Conservation (phyloP, 768 basidiomycete genomes). For the Amanita phalloides region DNA sequence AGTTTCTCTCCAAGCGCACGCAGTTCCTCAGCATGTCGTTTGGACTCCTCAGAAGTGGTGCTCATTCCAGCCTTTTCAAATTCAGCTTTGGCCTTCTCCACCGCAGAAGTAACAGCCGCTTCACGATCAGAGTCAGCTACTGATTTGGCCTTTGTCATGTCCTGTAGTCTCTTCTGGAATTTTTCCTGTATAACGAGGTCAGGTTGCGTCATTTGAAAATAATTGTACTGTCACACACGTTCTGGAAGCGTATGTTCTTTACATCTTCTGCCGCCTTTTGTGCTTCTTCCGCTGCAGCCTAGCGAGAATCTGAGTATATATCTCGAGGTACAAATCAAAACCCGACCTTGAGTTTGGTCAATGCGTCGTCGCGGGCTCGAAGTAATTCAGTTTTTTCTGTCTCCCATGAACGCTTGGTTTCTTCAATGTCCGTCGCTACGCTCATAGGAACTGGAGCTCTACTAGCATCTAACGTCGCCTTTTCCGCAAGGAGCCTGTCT, state of each 20-base stretch:
- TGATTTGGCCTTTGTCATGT: slow-evolving; percentile 36
- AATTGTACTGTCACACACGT: slow-evolving; percentile 16
- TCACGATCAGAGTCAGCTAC: slow-evolving; percentile 33
- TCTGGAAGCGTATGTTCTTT: slow-evolving; percentile 31
- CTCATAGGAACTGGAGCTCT: slow-evolving; percentile 13
- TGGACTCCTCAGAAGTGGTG: slow-evolving; percentile 24
- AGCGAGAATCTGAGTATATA: slow-evolving; percentile 3
- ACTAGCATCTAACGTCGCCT: slow-evolving; percentile 31
- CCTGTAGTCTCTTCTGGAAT: slow-evolving; percentile 42
- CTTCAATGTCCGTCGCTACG: slow-evolving; percentile 19
- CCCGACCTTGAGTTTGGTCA: slow-evolving; percentile 45
- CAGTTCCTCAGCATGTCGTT: slow-evolving; percentile 53
- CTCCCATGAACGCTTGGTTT: slow-evolving; percentile 30
- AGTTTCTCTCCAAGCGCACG: slow-evolving; percentile 43
- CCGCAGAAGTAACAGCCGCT: slow-evolving; percentile 32
- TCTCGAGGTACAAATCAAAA: background rate
- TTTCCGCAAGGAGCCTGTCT: slow-evolving; percentile 53
- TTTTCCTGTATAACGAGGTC: slow-evolving; percentile 38
- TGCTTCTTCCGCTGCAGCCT: slow-evolving; percentile 31
- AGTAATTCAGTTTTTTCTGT: slow-evolving; percentile 47
- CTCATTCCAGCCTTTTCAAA: slow-evolving; percentile 14
- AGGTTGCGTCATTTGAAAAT: background rate
- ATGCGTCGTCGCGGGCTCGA: slow-evolving; percentile 50
- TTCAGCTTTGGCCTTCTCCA: slow-evolving; percentile 45
- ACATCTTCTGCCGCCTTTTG: slow-evolving; percentile 33